Conservation (phyloP, 2,329 filamentous ascomycete genomes). For the Phyllosticta capitalensis region DNA sequence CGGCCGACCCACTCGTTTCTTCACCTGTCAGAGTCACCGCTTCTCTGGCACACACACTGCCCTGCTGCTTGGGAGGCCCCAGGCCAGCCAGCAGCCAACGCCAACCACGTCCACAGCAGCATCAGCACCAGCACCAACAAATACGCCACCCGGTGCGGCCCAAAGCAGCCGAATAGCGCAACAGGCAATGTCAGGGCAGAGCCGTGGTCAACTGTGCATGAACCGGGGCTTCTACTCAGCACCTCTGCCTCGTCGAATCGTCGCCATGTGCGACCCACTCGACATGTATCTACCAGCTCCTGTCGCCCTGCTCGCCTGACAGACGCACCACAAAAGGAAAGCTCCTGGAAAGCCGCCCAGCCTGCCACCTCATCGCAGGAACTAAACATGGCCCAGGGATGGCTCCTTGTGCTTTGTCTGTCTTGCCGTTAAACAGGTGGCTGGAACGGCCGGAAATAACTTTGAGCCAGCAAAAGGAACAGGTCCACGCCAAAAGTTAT, state of each 20-base stretch:
- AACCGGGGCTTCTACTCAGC: not conserved
- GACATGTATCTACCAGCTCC: not conserved
- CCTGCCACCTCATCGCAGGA: not conserved
- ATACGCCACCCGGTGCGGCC: not conserved
- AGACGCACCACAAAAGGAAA: not conserved
- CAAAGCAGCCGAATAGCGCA: not conserved
- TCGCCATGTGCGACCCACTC: not conserved
- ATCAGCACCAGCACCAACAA: not conserved
- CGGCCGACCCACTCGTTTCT: too few species aligned
- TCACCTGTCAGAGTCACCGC: too few species aligned
- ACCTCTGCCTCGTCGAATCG: not conserved
- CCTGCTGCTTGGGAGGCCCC: too few species aligned
- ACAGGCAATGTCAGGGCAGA: not conserved
- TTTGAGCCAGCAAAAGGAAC: not conserved
- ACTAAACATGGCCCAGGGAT: not conserved
- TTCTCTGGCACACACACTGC: too few species aligned
- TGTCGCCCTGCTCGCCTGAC: not conserved
- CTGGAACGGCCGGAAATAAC: not conserved
- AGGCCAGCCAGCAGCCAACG: too few species aligned
- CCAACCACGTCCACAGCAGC: not conserved
- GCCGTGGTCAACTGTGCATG: not conserved
- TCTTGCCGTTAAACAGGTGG: slow-evolving; percentile 17
- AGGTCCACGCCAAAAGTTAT: too few species aligned
- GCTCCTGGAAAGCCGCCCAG: not conserved
- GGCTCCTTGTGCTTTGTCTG: slow-evolving; percentile 4